phyloP scores from a whole-genome alignment of 306 rosid genomes.

The Acacia confusa region DNA sequence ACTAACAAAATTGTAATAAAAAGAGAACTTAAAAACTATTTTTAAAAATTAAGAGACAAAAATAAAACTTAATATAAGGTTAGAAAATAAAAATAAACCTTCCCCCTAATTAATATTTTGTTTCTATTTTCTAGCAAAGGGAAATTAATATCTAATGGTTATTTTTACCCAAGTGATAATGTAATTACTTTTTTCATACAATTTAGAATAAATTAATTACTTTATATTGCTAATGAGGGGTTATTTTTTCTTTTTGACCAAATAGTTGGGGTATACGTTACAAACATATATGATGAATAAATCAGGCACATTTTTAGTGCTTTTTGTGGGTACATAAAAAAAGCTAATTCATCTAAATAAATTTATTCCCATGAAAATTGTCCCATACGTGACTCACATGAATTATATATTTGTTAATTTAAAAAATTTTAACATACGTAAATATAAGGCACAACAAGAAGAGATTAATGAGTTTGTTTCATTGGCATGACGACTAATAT shows the following conservation, averaged over 20 bases:
- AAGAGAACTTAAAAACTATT: too few species aligned
- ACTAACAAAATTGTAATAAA: too few species aligned
- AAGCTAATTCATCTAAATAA: conserved; percentile 1
- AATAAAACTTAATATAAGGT: too few species aligned
- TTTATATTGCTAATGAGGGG: not conserved
- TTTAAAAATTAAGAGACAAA: too few species aligned
- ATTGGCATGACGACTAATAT: too few species aligned
- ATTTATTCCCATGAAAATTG: conserved; percentile 23
- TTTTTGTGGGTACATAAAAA: not conserved
- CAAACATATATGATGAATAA: conserved; percentile 3
- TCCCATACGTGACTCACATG: not conserved
- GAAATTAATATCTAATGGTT: not conserved
- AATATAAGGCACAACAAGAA: too few species aligned
- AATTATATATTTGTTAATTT: too few species aligned
- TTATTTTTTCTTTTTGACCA: too few species aligned
- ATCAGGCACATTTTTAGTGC: conserved; percentile 10
- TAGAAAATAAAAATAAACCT: too few species aligned
- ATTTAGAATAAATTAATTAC: not conserved
- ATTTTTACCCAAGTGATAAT: not conserved
- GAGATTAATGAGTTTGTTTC: too few species aligned
- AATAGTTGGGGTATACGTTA: not conserved
- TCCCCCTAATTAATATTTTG: not conserved
- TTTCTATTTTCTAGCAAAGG: not conserved
- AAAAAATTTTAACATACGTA: too few species aligned
- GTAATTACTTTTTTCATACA: not conserved